phyloP scores from a whole-genome alignment of 768 basidiomycete genomes.

The Plicaturopsis crispa region DNA sequence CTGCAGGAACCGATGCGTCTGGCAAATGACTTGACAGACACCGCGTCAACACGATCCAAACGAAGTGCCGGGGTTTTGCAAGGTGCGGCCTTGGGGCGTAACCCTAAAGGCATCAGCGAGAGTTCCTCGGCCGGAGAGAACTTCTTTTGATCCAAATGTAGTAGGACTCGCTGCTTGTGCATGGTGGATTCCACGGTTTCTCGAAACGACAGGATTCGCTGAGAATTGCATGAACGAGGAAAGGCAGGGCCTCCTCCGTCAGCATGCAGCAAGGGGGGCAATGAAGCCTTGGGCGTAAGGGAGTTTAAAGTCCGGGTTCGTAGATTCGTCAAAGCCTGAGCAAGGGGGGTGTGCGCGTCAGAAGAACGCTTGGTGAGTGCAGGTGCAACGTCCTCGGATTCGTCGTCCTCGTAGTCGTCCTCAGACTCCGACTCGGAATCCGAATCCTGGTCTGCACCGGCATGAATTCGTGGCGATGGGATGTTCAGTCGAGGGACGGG shows the following conservation, averaged over 20 bases:
- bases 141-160: constrained; percentile 29
- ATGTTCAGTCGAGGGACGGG: too few species aligned
- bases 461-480: constrained; percentile 11
- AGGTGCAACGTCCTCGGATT: constrained; percentile 11
- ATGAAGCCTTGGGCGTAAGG: constrained; percentile 29
- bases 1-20: constrained; percentile 21
- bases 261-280: constrained; percentile 42
- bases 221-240: constrained; percentile 49
- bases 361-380: constrained; percentile 11
- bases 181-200: constrained; percentile 36
- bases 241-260: constrained; percentile 28
- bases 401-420: constrained; percentile 19
- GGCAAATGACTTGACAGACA: constrained; percentile 9
- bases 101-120: constrained; percentile 37
- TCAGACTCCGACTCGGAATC: constrained; percentile 31
- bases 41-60: constrained; percentile 26
- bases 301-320: constrained; percentile 37
- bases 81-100: constrained; percentile 19
- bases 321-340: constrained; percentile 30
- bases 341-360: constrained; percentile 18
- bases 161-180: constrained; percentile 44
- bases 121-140: constrained; percentile 32
- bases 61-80: constrained; percentile 17
- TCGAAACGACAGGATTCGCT: constrained; percentile 24
- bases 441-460: constrained; percentile 20